Evolutionary conservation across 495 filamentous ascomycete genomes (phyloP), one percentile per base, ranked within the genome.

Genomic region (Podospora pseudocomata): DNA sequence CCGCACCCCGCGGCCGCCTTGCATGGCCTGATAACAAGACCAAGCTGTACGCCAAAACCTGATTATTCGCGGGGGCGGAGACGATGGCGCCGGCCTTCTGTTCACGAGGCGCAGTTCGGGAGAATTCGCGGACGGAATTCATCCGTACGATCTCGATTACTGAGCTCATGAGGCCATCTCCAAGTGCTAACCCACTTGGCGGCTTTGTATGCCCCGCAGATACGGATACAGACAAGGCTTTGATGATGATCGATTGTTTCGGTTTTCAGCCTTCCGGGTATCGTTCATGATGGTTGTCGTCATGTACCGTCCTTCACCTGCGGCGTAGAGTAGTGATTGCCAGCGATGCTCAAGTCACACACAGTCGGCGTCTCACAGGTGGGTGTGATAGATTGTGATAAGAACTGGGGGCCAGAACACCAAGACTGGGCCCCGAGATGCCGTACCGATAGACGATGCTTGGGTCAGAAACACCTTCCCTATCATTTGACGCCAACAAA

Each of bases 321-420:
- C n/a, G 55, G 55, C 23, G 55, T 58, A 58, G 39, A 58, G 55
- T 4, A 58, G 13, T 49, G 55, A 58, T 58, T n/a, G 18, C 6
- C 55, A 58, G 7, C 23, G 55, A 58, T 58, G 23, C 3, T 7
- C 39, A 49, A 49, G 39, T 49, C 39, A 49, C 39, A 49, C 39
- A 49, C 23, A 20, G 55, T 26, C 23, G n/a, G 55, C 23, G 55
- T 58, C 19, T 58, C 55, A n/a, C 55, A 58, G 55, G 55, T 58
- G 55, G 55, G 18, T 58, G 55, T 58, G 55, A 58, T 58, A 58
- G 39, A 49, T 16, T 49, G 39, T 49, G 39, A 49, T 49, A 49
- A 49, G 39, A 16, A 49, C 39, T 49, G 15, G 39, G 15, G 39
- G 39, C 39, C 39, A 49, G 39, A 16, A 3, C 13, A 49, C 39